These are phyloP conservation scores for Volvariella surrecta DNA, from an alignment of 1,284 basidiomycete genomes.

Conservation along the genomic window DNA sequence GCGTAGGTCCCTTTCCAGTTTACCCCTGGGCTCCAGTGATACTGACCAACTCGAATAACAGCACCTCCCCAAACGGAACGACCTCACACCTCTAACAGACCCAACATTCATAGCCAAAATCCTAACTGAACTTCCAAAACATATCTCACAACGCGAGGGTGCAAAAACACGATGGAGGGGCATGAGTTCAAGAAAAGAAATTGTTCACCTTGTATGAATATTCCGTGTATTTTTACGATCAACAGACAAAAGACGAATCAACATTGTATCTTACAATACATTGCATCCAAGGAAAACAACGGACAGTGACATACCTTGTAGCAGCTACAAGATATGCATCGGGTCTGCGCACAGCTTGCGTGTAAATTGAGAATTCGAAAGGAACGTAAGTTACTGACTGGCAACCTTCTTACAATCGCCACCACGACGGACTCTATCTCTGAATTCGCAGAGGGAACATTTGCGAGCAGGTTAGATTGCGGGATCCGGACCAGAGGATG, in stretches of 20 bases:
- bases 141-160: constrained; percentile 48
- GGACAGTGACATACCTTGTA: too few species aligned
- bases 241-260: too few species aligned
- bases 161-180: constrained; percentile 77
- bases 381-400: too few species aligned
- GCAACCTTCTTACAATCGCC: constrained; percentile 30
- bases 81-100: constrained; percentile 87
- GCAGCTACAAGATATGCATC: too few species aligned
- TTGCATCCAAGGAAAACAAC: too few species aligned
- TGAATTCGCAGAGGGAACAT: constrained; percentile 83
- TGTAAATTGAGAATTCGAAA: too few species aligned
- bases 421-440: constrained; percentile 64
- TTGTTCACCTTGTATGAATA: constrained; percentile 16
- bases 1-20: constrained; percentile 36
- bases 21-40: too few species aligned
- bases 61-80: constrained; percentile 74
- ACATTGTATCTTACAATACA: too few species aligned
- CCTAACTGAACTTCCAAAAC: constrained; percentile 56
- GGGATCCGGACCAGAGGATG: constrained; percentile 61
- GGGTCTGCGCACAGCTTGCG: too few species aligned
- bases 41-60: constrained; percentile 24
- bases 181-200: constrained; percentile 33
- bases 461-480: constrained; percentile 72
- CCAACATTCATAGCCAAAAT: constrained; percentile 78
- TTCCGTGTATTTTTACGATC: too few species aligned